A percentile compares a stretch with the other conserved stretches of the same genome.
These are phyloP conservation scores for Sicyos baderoa DNA, from an alignment of 306 rosid genomes.

Conservation along the genomic window DNA sequence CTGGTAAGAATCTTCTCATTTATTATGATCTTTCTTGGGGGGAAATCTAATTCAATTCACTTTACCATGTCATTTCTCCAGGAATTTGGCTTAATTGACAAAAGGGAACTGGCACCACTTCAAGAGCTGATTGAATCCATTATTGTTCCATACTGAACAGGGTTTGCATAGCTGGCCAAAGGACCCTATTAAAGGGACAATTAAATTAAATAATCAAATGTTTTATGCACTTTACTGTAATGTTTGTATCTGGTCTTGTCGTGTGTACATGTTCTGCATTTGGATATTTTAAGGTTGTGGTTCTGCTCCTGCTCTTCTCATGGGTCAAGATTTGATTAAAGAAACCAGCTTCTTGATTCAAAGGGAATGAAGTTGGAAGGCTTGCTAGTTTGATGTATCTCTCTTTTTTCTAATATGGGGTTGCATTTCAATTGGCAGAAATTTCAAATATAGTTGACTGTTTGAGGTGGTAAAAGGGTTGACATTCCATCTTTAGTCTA, in stretches of 20 bases:
- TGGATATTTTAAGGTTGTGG: slow-evolving; percentile 13
- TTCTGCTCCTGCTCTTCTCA: slow-evolving; percentile 5
- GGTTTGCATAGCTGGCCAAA: slow-evolving; percentile 8
- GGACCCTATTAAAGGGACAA: background rate
- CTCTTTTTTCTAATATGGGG: background rate
- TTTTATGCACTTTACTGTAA: slow-evolving; percentile 2
- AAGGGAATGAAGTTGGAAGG: slow-evolving; percentile 16
- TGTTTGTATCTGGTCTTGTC: slow-evolving; percentile 7
- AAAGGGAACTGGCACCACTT: slow-evolving; percentile 97
- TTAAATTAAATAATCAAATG: slow-evolving; percentile 18
- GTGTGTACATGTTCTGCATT: slow-evolving; percentile 8
- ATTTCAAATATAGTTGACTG: background rate
- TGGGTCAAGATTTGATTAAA: slow-evolving; percentile 8
- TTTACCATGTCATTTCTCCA: slow-evolving; percentile 28
- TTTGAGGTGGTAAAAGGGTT: background rate
- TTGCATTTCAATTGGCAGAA: background rate
- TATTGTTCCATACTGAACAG: slow-evolving; percentile 57
- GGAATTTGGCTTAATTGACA: slow-evolving; percentile 96
- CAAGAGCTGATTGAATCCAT: slow-evolving; percentile 98
- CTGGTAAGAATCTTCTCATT: background rate
- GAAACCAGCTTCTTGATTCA: slow-evolving; percentile 17
- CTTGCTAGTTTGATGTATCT: slow-evolving; percentile 8
- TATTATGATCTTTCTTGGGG: background rate
- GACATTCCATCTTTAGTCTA: background rate
- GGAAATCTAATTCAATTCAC: background rate